These are phyloP conservation scores for Panicum virgatum DNA, from an alignment of 202 grass and related monocot species.

Conservation along the genomic window DNA sequence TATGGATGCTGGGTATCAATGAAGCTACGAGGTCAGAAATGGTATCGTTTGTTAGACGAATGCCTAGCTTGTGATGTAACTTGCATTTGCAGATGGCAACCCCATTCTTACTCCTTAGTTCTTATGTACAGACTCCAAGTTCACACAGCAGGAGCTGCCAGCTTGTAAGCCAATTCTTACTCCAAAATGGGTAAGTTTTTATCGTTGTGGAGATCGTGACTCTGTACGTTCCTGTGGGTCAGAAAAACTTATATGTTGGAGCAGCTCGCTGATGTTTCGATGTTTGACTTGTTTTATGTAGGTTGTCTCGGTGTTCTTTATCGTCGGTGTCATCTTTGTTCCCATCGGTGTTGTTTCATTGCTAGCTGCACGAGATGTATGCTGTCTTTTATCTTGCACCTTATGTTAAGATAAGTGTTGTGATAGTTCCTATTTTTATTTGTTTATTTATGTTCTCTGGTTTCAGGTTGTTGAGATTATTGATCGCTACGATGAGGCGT, in stretches of 20 bases:
- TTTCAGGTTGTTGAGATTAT: slow-evolving; percentile 92
- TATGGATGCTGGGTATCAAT: background rate
- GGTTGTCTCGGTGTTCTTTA: slow-evolving; percentile 87
- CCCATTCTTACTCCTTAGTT: slow-evolving; percentile 54
- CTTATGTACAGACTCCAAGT: slow-evolving; percentile 59
- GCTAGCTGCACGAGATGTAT: slow-evolving; percentile 77
- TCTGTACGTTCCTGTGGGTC: background rate
- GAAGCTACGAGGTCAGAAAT: background rate
- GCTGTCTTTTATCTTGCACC: slow-evolving; percentile 9
- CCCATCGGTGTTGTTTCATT: slow-evolving; percentile 79
- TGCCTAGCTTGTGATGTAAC: background rate
- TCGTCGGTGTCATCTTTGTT: slow-evolving; percentile 76
- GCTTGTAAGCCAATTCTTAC: slow-evolving; percentile 98
- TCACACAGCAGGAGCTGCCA: slow-evolving; percentile 92
- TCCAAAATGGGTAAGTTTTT: slow-evolving; percentile 88
- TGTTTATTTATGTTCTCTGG: slow-evolving; percentile 22
- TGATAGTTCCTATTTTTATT: background rate
- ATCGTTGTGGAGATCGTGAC: background rate
- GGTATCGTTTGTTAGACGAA: background rate
- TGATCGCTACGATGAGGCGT: slow-evolving; percentile 72
- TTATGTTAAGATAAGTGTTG: background rate
- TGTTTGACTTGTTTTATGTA: slow-evolving; percentile 44
- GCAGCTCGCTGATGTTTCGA: slow-evolving; percentile 11
- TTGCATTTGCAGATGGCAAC: slow-evolving; percentile 33
- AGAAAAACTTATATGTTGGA: background rate